Evolutionary conservation across 2,329 filamentous ascomycete genomes (phyloP).

Genomic region (Tricladium varicosporioides): DNA sequence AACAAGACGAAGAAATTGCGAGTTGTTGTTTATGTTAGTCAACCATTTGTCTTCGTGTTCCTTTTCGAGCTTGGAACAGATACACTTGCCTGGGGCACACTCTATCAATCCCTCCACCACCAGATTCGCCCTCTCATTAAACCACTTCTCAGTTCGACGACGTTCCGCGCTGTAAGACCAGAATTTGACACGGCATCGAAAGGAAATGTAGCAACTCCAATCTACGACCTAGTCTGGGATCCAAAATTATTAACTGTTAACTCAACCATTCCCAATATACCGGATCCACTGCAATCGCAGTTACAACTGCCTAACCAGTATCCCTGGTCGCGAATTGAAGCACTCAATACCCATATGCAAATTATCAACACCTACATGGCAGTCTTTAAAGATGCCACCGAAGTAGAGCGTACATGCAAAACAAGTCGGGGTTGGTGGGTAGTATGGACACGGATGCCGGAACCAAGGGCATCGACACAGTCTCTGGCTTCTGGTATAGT

Average conservation of each 20-base stretch:
- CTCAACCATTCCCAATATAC: slow-evolving; percentile 66
- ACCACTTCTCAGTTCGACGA: slow-evolving; percentile 54
- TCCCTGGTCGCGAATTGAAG: slow-evolving; percentile 59
- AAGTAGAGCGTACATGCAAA: slow-evolving; percentile 62
- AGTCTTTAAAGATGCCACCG: slow-evolving; percentile 42
- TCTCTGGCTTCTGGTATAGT: slow-evolving; percentile 2
- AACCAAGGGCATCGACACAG: not conserved
- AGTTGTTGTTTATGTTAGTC: slow-evolving; percentile 70
- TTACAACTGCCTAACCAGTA: slow-evolving; percentile 23
- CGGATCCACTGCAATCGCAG: slow-evolving; percentile 42
- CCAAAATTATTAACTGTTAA: slow-evolving; percentile 53
- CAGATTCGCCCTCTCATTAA: slow-evolving; percentile 59
- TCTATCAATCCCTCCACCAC: slow-evolving; percentile 59
- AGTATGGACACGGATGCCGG: slow-evolving; percentile 60
- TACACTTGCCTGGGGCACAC: slow-evolving; percentile 51
- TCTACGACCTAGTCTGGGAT: slow-evolving; percentile 65
- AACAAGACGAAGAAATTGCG: slow-evolving; percentile 58
- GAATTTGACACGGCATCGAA: slow-evolving; percentile 23
- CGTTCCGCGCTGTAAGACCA: slow-evolving; percentile 53
- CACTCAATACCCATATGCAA: slow-evolving; percentile 63
- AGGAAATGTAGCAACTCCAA: slow-evolving; percentile 35
- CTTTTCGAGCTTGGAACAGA: slow-evolving; percentile 64
- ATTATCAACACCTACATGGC: slow-evolving; percentile 55
- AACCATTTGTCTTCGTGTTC: slow-evolving; percentile 76
- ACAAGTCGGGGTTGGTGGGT: slow-evolving; percentile 69